Evolutionary conservation across 2,329 filamentous ascomycete genomes (phyloP).

Genomic region (Scytalidium sp.): DNA sequence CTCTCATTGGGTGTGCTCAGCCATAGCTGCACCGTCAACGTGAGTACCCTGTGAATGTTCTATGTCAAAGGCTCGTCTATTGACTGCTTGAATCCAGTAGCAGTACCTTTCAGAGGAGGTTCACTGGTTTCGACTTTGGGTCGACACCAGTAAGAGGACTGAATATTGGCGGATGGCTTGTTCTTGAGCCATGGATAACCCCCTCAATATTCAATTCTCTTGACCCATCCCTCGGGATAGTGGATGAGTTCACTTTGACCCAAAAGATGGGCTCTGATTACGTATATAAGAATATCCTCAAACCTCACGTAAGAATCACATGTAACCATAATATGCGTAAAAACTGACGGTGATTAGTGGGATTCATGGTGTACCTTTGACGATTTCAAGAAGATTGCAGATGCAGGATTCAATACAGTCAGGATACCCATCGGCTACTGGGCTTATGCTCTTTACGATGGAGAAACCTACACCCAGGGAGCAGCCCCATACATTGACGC

Average conservation of each 20-base stretch:
- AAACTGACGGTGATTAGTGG: slow-evolving; percentile 19
- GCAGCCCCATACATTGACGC: slow-evolving; percentile 50
- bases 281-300: slow-evolving; percentile 47
- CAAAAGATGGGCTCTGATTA: slow-evolving; percentile 44
- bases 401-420: slow-evolving; percentile 56
- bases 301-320: slow-evolving; percentile 35
- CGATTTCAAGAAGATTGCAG: slow-evolving; percentile 55
- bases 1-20: not conserved
- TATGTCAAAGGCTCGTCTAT: not conserved
- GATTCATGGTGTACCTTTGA: slow-evolving; percentile 27
- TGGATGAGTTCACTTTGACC: slow-evolving; percentile 30
- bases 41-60: not conserved
- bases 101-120: slow-evolving; percentile 19
- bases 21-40: not conserved
- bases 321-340: not conserved
- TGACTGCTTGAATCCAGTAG: slow-evolving; percentile 5
- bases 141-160: slow-evolving; percentile 41
- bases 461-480: slow-evolving; percentile 48
- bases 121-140: slow-evolving; percentile 44
- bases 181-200: slow-evolving; percentile 46
- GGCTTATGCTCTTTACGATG: slow-evolving; percentile 49
- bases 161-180: slow-evolving; percentile 35
- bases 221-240: slow-evolving; percentile 26
- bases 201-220: slow-evolving; percentile 49
- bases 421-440: slow-evolving; percentile 58